Base-by-base conservation (phyloP, 176 grass and related monocot species). In the Oryza glumipatula region DNA sequence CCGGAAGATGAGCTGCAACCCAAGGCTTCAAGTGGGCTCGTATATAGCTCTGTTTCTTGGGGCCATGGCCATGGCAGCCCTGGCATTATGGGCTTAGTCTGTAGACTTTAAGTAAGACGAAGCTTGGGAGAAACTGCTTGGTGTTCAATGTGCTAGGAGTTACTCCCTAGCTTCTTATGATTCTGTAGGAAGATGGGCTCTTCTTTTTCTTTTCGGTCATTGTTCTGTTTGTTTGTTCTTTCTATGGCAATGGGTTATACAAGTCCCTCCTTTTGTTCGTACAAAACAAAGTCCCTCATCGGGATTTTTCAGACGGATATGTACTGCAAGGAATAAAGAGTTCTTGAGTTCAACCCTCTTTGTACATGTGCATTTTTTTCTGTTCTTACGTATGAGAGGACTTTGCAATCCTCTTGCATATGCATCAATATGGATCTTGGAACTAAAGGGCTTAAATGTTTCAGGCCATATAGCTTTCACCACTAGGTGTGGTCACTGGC, bases 61-160 rank as follows among this genome's bases (percentile, higher is more conserved):
- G 16, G 90, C 95, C 75, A 82, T 88, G 74, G 67, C 87, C 74
- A 94, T 97, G 95, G 56, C 92, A 36, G 70, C 84, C 65, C 86
- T 93, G 11, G 92, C 92, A 35, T 87, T 97, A 15, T 97, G 95
- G 95, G 92, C 88, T 41, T 90, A 86, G 76, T 46, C 49, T 58
- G 38, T 39, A 47, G 17, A 45, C 7, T 82, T 39, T 54, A 54
- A 54, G 13, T 14, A 9, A 69, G 15, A 22, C 5, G 7, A 65
- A 17, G 12, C 13, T 44, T n/a, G 13, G 8, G 47, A 23, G 14
- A 58, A 28, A 16, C 58, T 83, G 21, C 10, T 43, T 70, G 68
- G 12, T 5, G 43, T 28, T 56, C 35, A 70, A 28, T n/a, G 76
- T 39, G 39, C 30, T 76, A 75, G 19, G 70, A 84, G 24, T 2